phyloP scores from a whole-genome alignment of 495 filamentous ascomycete species.

The Rostrohypoxylon terebratum region DNA sequence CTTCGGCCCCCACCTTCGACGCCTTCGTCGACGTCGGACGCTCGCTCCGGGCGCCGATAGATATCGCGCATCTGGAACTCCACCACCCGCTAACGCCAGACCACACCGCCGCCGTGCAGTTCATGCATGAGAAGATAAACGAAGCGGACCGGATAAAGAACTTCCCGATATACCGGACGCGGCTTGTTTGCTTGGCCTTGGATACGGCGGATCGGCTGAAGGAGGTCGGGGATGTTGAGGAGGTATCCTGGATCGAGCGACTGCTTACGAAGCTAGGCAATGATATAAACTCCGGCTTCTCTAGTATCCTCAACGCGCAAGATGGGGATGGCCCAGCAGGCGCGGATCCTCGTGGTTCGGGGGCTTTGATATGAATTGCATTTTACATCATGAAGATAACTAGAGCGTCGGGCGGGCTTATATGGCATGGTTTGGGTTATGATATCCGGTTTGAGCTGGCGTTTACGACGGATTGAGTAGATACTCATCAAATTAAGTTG shows the following conservation, averaged over 20 bases:
- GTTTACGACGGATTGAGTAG: slow-evolving; percentile 14
- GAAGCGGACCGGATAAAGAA: background rate
- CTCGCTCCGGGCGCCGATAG: slow-evolving; percentile 30
- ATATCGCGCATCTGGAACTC: slow-evolving; percentile 56
- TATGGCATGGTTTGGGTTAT: slow-evolving; percentile 12
- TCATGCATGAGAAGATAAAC: slow-evolving; percentile 32
- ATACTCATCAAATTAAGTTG: background rate
- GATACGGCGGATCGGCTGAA: slow-evolving; percentile 46
- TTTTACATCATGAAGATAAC: background rate
- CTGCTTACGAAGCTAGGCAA: slow-evolving; percentile 28
- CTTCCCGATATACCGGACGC: slow-evolving; percentile 1
- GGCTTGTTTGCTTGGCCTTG: slow-evolving; percentile 40
- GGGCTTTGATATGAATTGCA: background rate
- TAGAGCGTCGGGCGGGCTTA: slow-evolving; percentile 13
- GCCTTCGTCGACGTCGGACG: slow-evolving; percentile 51
- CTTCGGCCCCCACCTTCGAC: slow-evolving; percentile 54
- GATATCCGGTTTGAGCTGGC: slow-evolving; percentile 30
- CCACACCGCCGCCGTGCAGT: slow-evolving; percentile 52
- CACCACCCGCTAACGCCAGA: slow-evolving; percentile 57
- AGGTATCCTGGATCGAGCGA: slow-evolving; percentile 46
- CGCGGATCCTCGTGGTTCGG: no score
- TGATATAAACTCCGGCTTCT: slow-evolving; percentile 17
- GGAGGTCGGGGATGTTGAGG: slow-evolving; percentile 34
- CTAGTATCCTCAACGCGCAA: background rate
- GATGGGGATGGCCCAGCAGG: background rate